phyloP scores from a whole-genome alignment of 1,284 basidiomycete genomes.

The Phellinidium pouzarii region DNA sequence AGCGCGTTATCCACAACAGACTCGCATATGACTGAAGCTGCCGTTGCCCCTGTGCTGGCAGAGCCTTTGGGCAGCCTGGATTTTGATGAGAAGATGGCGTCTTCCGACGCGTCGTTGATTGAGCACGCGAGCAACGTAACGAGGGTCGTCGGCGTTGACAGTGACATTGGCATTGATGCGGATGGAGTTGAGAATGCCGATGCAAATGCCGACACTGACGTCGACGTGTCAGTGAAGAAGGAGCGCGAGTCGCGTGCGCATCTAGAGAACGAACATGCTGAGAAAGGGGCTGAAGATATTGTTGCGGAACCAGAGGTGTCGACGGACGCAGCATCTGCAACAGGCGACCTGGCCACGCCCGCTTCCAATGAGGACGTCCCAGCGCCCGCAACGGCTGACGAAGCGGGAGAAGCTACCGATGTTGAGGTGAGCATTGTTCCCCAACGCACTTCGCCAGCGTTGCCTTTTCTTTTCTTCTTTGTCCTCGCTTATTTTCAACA shows the following conservation, averaged over 20 bases:
- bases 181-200: background rate
- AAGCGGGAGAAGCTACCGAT: background rate
- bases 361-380: no score
- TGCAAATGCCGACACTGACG: no score
- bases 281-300: constrained; percentile 1
- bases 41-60: background rate
- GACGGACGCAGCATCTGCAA: no score
- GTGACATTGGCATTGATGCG: background rate
- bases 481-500: background rate
- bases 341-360: no score
- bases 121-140: background rate
- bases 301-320: no score
- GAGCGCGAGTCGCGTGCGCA: background rate
- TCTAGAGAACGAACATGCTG: background rate
- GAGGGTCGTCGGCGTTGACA: no score
- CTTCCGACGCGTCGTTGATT: background rate
- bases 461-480: background rate
- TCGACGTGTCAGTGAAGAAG: background rate
- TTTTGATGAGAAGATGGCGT: background rate
- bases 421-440: background rate
- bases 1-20: background rate
- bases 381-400: background rate
- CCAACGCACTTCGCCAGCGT: no score
- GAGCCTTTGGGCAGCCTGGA: no score
- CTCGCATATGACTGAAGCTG: background rate